These are phyloP conservation scores for Sodiomyces alkalinus DNA, from an alignment of 2,329 filamentous ascomycete species.

Conservation along the genomic window DNA sequence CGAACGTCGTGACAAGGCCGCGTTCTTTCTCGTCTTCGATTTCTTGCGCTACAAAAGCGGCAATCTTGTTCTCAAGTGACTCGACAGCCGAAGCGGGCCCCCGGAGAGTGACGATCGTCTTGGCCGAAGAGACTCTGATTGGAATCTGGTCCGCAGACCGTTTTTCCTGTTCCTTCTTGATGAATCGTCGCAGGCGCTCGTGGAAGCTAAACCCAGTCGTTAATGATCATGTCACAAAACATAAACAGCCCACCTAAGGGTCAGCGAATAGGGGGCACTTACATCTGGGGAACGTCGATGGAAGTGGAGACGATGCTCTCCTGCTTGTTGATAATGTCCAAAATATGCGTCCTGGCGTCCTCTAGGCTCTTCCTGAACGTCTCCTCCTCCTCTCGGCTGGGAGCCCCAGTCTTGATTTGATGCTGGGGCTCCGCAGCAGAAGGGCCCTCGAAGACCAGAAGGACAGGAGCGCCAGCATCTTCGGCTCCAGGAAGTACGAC, in stretches of 20 bases:
- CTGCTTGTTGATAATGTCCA: conserved; percentile 42
- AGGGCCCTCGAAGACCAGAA: conserved; percentile 63
- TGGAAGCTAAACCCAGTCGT: conserved; percentile 34
- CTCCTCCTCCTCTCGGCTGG: conserved; percentile 26
- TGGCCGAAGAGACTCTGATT: conserved; percentile 41
- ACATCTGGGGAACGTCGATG: conserved; percentile 45
- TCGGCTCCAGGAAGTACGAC: conserved; percentile 52
- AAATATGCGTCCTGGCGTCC: conserved; percentile 41
- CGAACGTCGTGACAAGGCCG: conserved; percentile 71
- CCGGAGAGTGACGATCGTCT: conserved; percentile 54
- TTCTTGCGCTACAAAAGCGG: conserved; percentile 71
- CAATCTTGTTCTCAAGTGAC: conserved; percentile 55
- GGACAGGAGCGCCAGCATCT: conserved; percentile 44
- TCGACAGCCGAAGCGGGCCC: conserved; percentile 63
- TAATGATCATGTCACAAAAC: conserved; percentile 6
- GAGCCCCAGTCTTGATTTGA: conserved; percentile 8
- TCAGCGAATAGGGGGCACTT: too few relatives aligned
- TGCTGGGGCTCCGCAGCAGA: conserved; percentile 7
- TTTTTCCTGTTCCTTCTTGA: conserved; percentile 47
- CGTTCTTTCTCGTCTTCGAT: conserved; percentile 89
- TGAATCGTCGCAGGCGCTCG: conserved; percentile 46
- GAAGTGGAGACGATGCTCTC: conserved; percentile 33
- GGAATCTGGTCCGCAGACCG: conserved; percentile 43
- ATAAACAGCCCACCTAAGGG: too few relatives aligned
- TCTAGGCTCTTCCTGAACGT: conserved; percentile 39